Conservation (phyloP, 805 yeast genomes). For the Candida yuanshanica region DNA sequence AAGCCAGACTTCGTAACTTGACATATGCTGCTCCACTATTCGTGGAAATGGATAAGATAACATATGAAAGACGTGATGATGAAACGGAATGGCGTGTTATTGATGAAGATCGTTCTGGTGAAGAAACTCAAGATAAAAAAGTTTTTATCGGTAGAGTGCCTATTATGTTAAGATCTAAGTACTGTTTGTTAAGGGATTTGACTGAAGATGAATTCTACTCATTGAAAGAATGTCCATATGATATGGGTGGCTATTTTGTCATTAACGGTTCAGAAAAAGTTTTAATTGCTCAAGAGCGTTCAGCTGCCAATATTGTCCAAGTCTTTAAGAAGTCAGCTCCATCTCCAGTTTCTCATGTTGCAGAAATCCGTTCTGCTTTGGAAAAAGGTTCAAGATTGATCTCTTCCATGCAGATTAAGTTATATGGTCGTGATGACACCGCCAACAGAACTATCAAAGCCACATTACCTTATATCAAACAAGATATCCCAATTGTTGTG, state of each 20-base stretch:
- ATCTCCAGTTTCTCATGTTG: slow-evolving; percentile 91
- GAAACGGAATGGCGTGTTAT: slow-evolving; percentile 56
- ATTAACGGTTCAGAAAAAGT: slow-evolving; percentile 99
- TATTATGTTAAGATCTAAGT: slow-evolving; percentile 94
- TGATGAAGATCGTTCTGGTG: slow-evolving; percentile 49
- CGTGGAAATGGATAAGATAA: slow-evolving; percentile 91
- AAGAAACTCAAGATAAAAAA: slow-evolving; percentile 69
- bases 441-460: slow-evolving; percentile 90
- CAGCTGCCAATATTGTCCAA: slow-evolving; percentile 97
- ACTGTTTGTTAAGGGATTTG: slow-evolving; percentile 85
- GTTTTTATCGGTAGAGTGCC: slow-evolving; percentile 97
- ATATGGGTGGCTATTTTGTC: slow-evolving; percentile 99
- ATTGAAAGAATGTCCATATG: slow-evolving; percentile 97
- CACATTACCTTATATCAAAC: slow-evolving; percentile 91
- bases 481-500: slow-evolving; percentile 94
- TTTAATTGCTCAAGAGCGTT: slow-evolving; percentile 95
- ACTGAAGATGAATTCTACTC: slow-evolving; percentile 92
- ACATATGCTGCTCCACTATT: slow-evolving; percentile 95
- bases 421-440: slow-evolving; percentile 75
- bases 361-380: slow-evolving; percentile 93
- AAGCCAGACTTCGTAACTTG: slow-evolving; percentile 91
- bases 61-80: slow-evolving; percentile 77
- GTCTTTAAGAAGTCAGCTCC: slow-evolving; percentile 97
- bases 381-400: slow-evolving; percentile 97
- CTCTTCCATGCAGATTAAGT: slow-evolving; percentile 88